Evolutionary conservation across 768 basidiomycete genomes (phyloP).

Genomic region (Piloderma croceum): DNA sequence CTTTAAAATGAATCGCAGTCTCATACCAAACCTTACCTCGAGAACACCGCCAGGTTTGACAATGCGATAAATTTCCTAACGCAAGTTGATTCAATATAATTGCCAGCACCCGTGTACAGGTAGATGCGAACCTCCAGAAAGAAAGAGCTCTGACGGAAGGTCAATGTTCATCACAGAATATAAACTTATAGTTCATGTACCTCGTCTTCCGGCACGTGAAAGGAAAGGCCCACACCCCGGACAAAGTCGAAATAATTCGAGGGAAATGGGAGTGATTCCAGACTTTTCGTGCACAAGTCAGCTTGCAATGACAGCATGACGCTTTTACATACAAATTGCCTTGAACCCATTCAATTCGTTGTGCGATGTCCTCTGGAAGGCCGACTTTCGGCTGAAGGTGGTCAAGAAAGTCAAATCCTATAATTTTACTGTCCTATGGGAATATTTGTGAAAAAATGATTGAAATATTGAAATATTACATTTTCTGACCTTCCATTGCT

Average conservation of each 20-base stretch:
- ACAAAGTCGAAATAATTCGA: constrained; percentile 59
- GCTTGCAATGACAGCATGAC: constrained; percentile 1
- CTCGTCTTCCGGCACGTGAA: constrained; percentile 71
- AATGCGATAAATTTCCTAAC: constrained; percentile 62
- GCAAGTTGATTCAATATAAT: too few relatives aligned
- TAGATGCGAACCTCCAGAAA: constrained; percentile 56
- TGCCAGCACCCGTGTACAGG: too few relatives aligned
- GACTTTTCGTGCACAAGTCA: constrained; percentile 30
- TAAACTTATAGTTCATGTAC: constrained; percentile 37
- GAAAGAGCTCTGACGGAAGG: constrained; percentile 48
- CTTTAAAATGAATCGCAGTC: constrained; percentile 6
- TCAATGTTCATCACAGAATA: constrained; percentile 13
- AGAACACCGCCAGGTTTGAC: constrained; percentile 56
- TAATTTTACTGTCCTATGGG: constrained; percentile 43
- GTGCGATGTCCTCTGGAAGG: constrained; percentile 36
- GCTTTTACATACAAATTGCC: constrained; percentile 52
- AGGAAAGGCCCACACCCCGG: constrained; percentile 55
- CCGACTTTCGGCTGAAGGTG: constrained; percentile 49
- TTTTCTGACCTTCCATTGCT: constrained; percentile 58
- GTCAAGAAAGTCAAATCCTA: constrained; percentile 53
- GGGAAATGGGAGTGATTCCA: constrained; percentile 60
- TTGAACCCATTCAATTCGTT: constrained; percentile 59
- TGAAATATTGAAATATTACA: neutral
- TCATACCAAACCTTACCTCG: constrained; percentile 43
- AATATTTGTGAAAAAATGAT: constrained; percentile 3